A percentile compares a stretch with the other conserved stretches of the same genome.
phyloP scores from a whole-genome alignment of 1,284 basidiomycete genomes.

The Volvariella volvacea region DNA sequence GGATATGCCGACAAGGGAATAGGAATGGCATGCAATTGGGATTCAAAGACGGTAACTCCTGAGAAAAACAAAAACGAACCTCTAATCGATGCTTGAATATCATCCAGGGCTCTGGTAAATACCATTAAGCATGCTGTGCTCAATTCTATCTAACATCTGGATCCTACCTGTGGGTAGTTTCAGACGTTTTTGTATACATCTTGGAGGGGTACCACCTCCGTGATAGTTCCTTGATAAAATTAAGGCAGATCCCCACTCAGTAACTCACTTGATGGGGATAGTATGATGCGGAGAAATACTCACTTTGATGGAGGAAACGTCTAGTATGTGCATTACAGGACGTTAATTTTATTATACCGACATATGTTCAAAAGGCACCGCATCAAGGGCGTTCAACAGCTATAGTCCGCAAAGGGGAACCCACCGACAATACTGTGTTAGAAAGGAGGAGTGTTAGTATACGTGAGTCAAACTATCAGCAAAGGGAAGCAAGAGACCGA shows the following conservation, averaged over 20 bases:
- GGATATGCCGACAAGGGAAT: too few relatives aligned
- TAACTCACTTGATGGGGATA: too few relatives aligned
- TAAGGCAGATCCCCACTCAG: too few relatives aligned
- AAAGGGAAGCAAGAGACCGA: constrained; percentile 30
- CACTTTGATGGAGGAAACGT: constrained; percentile 79
- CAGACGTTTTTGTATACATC: constrained; percentile 20
- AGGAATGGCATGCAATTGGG: too few relatives aligned
- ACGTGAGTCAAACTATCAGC: background rate
- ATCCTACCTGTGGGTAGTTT: constrained; percentile 45
- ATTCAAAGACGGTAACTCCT: background rate
- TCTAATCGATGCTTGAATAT: constrained; percentile 69
- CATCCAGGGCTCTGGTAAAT: constrained; percentile 59
- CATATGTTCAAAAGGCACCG: too few relatives aligned
- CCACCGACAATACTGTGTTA: constrained; percentile 50
- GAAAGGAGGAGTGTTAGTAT: constrained; percentile 6
- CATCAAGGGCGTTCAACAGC: constrained; percentile 8
- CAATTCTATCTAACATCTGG: constrained; percentile 1
- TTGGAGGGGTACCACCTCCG: constrained; percentile 64
- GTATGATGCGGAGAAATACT: too few relatives aligned
- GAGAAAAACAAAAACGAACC: constrained; percentile 32
- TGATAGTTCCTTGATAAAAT: constrained; percentile 50
- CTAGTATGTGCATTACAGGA: too few relatives aligned
- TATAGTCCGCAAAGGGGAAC: constrained; percentile 17
- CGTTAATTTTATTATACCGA: too few relatives aligned
- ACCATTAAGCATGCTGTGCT: background rate